phyloP scores from a whole-genome alignment of 1,284 basidiomycete species.

The Trichosporon asahii region DNA sequence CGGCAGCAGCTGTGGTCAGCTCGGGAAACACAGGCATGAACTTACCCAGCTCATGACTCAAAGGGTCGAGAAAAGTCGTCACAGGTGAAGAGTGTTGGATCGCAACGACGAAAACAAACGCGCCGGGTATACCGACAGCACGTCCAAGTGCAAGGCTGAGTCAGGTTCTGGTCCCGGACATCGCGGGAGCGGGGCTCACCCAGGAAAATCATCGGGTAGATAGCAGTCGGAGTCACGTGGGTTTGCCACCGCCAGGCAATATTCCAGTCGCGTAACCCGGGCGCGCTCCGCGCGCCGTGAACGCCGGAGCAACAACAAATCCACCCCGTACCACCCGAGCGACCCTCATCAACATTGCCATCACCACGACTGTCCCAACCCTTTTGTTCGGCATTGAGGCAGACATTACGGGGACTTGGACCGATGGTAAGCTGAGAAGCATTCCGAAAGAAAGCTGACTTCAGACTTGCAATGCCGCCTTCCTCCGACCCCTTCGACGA shows the following conservation, averaged over 20 bases:
- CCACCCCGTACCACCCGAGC: not conserved
- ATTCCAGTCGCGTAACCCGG: not conserved
- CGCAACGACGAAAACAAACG: not conserved
- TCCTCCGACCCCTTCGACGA: slow-evolving; percentile 43
- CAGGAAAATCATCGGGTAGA: not conserved
- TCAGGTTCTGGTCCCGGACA: slow-evolving; percentile 2
- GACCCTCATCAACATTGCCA: not conserved
- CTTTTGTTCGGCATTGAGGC: not conserved
- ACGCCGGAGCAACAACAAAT: slow-evolving; percentile 1
- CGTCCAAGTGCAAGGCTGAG: not conserved
- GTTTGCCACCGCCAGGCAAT: not conserved
- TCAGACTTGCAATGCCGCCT: slow-evolving; percentile 2
- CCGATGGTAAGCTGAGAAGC: not conserved
- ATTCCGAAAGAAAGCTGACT: not conserved
- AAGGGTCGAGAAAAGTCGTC: not conserved
- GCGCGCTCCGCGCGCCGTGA: not conserved
- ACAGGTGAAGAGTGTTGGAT: not conserved
- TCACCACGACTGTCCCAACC: not conserved
- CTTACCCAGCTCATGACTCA: slow-evolving; percentile 9
- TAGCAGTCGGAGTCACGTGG: not conserved
- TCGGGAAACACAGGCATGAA: too few species aligned
- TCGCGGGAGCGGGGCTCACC: not conserved
- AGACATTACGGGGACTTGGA: not conserved
- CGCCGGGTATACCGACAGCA: not conserved
- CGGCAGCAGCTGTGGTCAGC: slow-evolving; percentile 2